Evolutionary conservation across 2,329 filamentous ascomycete species (phyloP).

Genomic region (Volutella citrinella): DNA sequence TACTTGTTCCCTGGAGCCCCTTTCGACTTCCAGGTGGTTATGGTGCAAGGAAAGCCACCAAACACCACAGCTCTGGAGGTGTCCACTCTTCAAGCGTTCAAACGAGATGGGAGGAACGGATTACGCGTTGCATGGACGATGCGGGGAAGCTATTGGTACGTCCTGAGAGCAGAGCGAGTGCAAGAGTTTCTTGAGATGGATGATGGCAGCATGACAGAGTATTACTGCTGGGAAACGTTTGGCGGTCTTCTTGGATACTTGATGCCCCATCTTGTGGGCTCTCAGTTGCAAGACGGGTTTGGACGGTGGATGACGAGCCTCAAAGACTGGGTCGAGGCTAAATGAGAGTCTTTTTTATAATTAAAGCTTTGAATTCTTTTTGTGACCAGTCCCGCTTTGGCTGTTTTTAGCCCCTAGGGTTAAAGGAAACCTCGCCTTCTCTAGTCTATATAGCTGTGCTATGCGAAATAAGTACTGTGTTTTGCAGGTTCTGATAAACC

Average conservation of each 20-base stretch:
- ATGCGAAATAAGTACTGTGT: too few species aligned
- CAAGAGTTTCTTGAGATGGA: slow-evolving; percentile 37
- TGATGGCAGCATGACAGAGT: slow-evolving; percentile 32
- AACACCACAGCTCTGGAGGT: slow-evolving; percentile 15
- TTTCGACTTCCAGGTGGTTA: slow-evolving; percentile 4
- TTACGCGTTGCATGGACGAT: slow-evolving; percentile 40
- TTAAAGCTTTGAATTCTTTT: too few species aligned
- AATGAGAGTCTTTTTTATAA: too few species aligned
- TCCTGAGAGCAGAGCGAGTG: slow-evolving; percentile 38
- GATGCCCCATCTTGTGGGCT: slow-evolving; percentile 30
- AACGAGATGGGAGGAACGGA: slow-evolving; percentile 27
- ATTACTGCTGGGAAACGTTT: slow-evolving; percentile 44
- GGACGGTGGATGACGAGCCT: slow-evolving; percentile 37
- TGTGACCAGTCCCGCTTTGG: too few species aligned
- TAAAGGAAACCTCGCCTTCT: too few species aligned
- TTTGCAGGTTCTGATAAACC: too few species aligned
- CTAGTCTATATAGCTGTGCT: too few species aligned
- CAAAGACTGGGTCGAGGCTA: slow-evolving; percentile 22
- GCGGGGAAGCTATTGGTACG: slow-evolving; percentile 25
- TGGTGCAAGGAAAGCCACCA: background rate
- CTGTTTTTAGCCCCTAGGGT: too few species aligned
- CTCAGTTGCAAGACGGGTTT: slow-evolving; percentile 33
- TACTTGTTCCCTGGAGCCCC: background rate
- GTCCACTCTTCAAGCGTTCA: slow-evolving; percentile 30
- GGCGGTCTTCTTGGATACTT: slow-evolving; percentile 35